phyloP scores from a whole-genome alignment of 352 stramenopile species.

The Globisporangium okanoganense region DNA sequence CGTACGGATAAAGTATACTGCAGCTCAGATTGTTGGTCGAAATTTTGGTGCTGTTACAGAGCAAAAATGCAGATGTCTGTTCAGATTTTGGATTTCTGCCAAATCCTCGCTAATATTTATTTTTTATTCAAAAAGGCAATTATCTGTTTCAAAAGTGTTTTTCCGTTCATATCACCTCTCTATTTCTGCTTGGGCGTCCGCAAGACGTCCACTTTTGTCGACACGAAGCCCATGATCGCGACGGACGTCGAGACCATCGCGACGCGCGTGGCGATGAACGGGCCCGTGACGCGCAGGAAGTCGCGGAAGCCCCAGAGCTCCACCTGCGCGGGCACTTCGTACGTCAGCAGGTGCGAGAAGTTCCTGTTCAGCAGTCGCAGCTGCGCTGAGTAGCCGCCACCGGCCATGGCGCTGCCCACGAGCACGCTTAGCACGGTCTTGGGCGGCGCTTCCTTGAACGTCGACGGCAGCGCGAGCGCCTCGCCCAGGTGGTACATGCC shows the following conservation, averaged over 20 bases:
- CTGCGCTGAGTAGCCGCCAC: slow-evolving; percentile 50
- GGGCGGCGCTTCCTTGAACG: slow-evolving; percentile 24
- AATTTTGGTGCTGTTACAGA: too few species aligned
- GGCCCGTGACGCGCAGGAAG: slow-evolving; percentile 58
- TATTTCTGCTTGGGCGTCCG: slow-evolving; percentile 1
- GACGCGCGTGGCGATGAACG: slow-evolving; percentile 50
- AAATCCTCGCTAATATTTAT: too few species aligned
- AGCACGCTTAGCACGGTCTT: slow-evolving; percentile 40
- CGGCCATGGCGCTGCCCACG: slow-evolving; percentile 26
- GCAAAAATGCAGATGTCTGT: too few species aligned
- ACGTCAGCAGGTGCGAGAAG: slow-evolving; percentile 61
- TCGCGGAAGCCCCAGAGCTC: slow-evolving; percentile 64
- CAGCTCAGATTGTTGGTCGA: too few species aligned
- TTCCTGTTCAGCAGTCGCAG: slow-evolving; percentile 47
- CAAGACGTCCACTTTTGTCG: slow-evolving; percentile 51
- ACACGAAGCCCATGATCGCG: slow-evolving; percentile 62
- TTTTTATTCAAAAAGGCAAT: too few species aligned
- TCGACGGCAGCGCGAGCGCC: slow-evolving; percentile 34
- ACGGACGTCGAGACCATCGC: slow-evolving; percentile 69
- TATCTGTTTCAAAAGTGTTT: background rate
- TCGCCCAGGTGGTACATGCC: slow-evolving; percentile 67
- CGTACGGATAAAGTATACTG: too few species aligned
- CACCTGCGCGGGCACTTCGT: slow-evolving; percentile 66
- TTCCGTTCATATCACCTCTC: background rate
- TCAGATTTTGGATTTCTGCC: too few species aligned